Percentiles rank a stretch among this genome's conserved stretches.
These are phyloP conservation scores for Aspergillus homomorphus DNA, from an alignment of 495 filamentous ascomycete species.

Conservation along the genomic window DNA sequence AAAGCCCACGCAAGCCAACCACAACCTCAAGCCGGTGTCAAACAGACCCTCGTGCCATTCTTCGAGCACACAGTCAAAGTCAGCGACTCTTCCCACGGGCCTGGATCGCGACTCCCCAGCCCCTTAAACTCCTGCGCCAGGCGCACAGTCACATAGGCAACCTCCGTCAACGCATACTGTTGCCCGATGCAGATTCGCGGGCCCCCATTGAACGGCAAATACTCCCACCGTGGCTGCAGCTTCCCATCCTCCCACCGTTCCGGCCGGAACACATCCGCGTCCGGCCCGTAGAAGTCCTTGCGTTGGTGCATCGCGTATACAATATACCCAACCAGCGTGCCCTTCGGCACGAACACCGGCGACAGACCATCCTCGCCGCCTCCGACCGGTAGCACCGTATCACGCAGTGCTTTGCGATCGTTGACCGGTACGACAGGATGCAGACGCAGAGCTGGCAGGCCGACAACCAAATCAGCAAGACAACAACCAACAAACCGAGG, in stretches of 20 bases:
- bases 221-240: constrained; percentile 51
- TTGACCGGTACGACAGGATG: constrained; percentile 74
- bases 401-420: constrained; percentile 58
- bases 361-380: constrained; percentile 64
- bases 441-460: constrained; percentile 51
- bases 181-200: constrained; percentile 79
- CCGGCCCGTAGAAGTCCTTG: constrained; percentile 33
- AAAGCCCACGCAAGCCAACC: no score
- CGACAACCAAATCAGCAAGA: not conserved
- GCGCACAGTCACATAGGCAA: constrained; percentile 59
- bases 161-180: constrained; percentile 66
- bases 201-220: constrained; percentile 70
- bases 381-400: constrained; percentile 68
- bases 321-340: constrained; percentile 47
- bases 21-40: constrained; percentile 2
- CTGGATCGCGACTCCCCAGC: constrained; percentile 17
- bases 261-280: constrained; percentile 55
- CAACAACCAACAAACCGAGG: not conserved
- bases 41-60: constrained; percentile 6
- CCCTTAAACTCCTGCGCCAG: constrained; percentile 60
- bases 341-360: constrained; percentile 63
- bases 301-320: constrained; percentile 72
- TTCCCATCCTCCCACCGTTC: constrained; percentile 58
- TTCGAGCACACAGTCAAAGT: constrained; percentile 5
- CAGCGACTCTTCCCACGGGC: constrained; percentile 13